Conservation (phyloP, 805 yeast species). For the Schizosaccharomyces cryophilus region DNA sequence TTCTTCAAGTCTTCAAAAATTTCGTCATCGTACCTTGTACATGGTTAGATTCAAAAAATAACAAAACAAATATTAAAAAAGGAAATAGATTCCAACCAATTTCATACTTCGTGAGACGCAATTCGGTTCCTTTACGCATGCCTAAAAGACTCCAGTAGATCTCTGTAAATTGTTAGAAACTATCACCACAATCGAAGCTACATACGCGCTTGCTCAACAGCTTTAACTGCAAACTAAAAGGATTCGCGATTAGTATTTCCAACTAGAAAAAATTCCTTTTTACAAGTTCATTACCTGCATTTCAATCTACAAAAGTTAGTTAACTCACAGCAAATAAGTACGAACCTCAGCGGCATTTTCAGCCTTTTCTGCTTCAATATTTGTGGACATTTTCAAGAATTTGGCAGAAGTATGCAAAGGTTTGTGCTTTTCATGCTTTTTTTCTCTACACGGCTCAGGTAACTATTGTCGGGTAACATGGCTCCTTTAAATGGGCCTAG, state of each 20-base stretch:
- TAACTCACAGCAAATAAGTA: neutral
- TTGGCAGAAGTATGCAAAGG: no score
- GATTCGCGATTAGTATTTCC: no score
- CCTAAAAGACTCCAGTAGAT: slow-evolving; percentile 69
- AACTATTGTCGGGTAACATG: no score
- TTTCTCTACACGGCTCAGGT: no score
- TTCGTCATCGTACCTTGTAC: slow-evolving; percentile 15
- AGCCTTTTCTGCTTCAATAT: slow-evolving; percentile 67
- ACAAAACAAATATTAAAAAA: neutral
- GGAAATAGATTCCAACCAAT: neutral
- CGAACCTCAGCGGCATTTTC: slow-evolving; percentile 63
- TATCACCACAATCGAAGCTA: neutral
- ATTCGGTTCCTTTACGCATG: slow-evolving; percentile 51
- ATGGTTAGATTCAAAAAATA: slow-evolving; percentile 3
- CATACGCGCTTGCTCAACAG: slow-evolving; percentile 66
- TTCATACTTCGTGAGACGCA: slow-evolving; percentile 22
- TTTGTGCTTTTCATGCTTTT: no score
- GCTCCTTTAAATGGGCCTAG: no score
- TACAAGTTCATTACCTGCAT: slow-evolving; percentile 26
- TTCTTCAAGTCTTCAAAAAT: slow-evolving; percentile 21
- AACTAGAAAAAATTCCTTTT: neutral
- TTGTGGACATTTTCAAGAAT: slow-evolving; percentile 1
- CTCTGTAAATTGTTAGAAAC: slow-evolving; percentile 13
- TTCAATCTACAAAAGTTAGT: slow-evolving; percentile 28
- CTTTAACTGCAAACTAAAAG: slow-evolving; percentile 61